phyloP scores from a whole-genome alignment of 2,329 filamentous ascomycete genomes.

The Arthrobotrys sphaeroides region DNA sequence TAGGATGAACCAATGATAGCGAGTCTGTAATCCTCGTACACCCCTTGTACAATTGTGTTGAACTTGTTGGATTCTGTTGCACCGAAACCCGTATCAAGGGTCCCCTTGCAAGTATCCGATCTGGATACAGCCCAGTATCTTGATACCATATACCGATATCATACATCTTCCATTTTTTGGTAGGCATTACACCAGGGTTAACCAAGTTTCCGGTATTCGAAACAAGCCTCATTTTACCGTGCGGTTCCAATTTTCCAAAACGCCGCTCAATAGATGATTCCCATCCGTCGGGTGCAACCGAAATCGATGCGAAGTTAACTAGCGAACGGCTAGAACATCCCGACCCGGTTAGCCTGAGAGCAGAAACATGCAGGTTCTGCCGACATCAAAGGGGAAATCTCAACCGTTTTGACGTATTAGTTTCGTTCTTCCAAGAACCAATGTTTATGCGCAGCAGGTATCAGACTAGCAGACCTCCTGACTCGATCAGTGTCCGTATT shows the following conservation, averaged over 20 bases:
- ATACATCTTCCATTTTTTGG: not conserved
- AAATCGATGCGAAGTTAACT: not conserved
- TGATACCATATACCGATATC: too few relatives aligned
- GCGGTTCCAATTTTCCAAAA: not conserved
- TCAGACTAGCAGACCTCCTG: not conserved
- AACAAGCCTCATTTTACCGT: not conserved
- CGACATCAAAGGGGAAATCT: conserved; percentile 4
- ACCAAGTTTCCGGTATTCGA: not conserved
- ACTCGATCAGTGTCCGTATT: not conserved
- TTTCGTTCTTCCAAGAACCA: not conserved
- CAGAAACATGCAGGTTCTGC: conserved; percentile 1
- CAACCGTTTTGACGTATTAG: conserved; percentile 6
- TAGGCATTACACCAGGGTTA: not conserved
- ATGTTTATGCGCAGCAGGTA: not conserved
- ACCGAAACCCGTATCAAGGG: too few relatives aligned
- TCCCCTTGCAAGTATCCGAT: too few relatives aligned
- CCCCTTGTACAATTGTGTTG: too few relatives aligned
- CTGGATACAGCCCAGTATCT: too few relatives aligned
- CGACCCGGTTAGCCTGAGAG: not conserved
- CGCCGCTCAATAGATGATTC: not conserved
- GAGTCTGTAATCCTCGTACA: too few relatives aligned
- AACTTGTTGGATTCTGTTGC: too few relatives aligned
- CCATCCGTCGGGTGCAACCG: not conserved
- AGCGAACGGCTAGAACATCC: not conserved
- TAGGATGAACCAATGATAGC: too few relatives aligned